Base-by-base conservation (phyloP, 352 stramenopile genomes). In the Globisporangium recalcitrans region DNA sequence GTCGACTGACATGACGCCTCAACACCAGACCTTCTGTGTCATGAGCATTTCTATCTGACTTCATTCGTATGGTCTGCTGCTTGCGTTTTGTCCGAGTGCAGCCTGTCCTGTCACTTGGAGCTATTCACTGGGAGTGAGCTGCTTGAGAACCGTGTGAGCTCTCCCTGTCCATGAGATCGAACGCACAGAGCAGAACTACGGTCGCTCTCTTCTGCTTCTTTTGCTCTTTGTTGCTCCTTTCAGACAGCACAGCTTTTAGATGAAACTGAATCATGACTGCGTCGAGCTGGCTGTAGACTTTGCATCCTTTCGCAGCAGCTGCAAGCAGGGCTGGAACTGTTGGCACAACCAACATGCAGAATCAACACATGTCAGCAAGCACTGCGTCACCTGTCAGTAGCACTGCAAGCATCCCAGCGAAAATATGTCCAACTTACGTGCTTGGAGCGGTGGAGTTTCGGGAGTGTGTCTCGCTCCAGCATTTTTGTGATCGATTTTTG, bases 401-500 rank as follows among this genome's bases (percentile, higher is more conserved):
- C 11, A 10, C 27, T n/a, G 5, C 38, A 46, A 46, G 6, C 16
- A 46, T 46, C 38, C 19, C 13, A 42, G 13, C 11, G 16, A 42
- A 11, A 13, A 42, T 6, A 42, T 42, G n/a, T n/a, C 1, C 19
- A 36, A 79, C 76, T 58, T 80, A 87, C 77, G 52, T 88, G 74
- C 60, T 91, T 91, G 56, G 79, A 91, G 49, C 72, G 74, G 6
- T 71, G 73, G 60, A 91, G 88, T 58, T 91, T 91, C 22, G 78
- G 81, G 49, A 91, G 67, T 29, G 81, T 91, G 61, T 88, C 81
- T 27, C 80, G 75, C 60, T 88, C 79, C 34, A 91, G 73, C 81
- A 91, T 91, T 40, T 85, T 88, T 14, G 78, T 87, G 63, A 91
- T 91, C 29, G 79, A 86, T 16, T 60, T 56, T 60, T 91, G 79